Base-by-base conservation (phyloP, 805 yeast species). In the Blastobotrys muscicola region DNA sequence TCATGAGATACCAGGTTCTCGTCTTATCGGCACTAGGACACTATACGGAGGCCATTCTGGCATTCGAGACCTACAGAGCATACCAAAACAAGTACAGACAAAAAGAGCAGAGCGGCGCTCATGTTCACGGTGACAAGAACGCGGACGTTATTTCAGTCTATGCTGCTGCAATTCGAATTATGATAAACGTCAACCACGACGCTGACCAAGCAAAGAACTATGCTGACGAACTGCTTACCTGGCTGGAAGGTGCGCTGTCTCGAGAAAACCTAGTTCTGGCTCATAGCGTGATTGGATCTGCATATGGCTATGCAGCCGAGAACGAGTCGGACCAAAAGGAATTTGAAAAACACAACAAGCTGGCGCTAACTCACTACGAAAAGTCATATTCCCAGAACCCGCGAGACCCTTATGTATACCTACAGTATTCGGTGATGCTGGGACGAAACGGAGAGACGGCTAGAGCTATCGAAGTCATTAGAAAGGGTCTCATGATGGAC, bases 1-100 rank as follows among this genome's bases (percentile, higher is more conserved):
- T 63, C 15, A 52, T 62, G 58, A 56, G 68, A 5, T 48, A 56
- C 36, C 50, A 50, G 33, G 43, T 56, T 12, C 54, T 53, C 43
- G 45, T 60, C 8, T 48, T 62, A 6, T 36, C 50, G 3, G 50
- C 54, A 6, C 45, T 55, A n/a, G 56, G 56, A 14, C 45, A 51
- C n/a, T 48, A 47, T 16, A 45, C 37, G 2, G 68, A 64, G 48
- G 67, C 64, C 0, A 33, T 48, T 4, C 60, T 62, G 6, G 55
- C 61, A 0, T 63, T 64, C 46, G 45, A 50, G n/a, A 54, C 61
- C 1, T 64, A 58, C 46, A 43, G 41, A 16, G 53, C 50, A 8
- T 53, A 58, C 36, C 64, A 61, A 44, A 52, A 50, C 29, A 53
- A 53, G 23, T 52, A 52, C 33, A 42, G 56, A 36, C 38, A 53